phyloP scores from a whole-genome alignment of 2,329 filamentous ascomycete genomes.

The Ophiocordyceps australis region DNA sequence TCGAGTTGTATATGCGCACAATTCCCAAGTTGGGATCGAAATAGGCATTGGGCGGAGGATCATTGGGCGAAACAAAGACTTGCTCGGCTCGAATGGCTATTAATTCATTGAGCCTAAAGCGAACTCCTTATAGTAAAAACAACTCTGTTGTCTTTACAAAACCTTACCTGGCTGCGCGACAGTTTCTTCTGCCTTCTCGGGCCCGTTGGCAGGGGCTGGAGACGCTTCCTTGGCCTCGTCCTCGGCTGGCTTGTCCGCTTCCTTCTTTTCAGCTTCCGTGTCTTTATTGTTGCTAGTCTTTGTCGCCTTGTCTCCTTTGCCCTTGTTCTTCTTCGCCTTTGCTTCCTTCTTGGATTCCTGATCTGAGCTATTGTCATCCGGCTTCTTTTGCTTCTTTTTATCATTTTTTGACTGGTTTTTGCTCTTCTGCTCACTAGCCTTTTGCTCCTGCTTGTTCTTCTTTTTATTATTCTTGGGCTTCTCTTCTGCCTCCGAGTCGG shows the following conservation, averaged over 20 bases:
- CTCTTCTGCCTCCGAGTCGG: constrained; percentile 3
- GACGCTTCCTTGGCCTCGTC: constrained; percentile 1
- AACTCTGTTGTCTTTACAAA: no score
- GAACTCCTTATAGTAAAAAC: no score
- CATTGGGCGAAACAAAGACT: constrained; percentile 28
- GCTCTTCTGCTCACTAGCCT: constrained; percentile 1
- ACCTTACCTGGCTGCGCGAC: constrained; percentile 1
- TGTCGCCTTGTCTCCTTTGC: background rate
- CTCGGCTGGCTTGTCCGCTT: constrained; percentile 1
- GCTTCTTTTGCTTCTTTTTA: constrained; percentile 5
- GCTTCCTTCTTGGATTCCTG: no score
- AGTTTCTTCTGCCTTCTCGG: background rate
- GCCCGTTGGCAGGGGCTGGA: background rate
- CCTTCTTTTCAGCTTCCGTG: background rate
- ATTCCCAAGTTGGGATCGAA: constrained; percentile 32
- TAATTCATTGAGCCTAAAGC: no score
- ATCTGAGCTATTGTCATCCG: no score
- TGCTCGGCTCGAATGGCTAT: constrained; percentile 40
- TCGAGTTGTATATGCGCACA: no score
- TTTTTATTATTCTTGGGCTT: constrained; percentile 6
- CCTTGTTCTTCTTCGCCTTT: constrained; percentile 1
- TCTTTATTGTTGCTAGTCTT: constrained; percentile 1
- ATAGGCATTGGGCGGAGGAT: constrained; percentile 41
- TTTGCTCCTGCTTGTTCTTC: constrained; percentile 3
- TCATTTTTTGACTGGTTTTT: constrained; percentile 1